Evolutionary conservation across 768 basidiomycete genomes (phyloP).

Genomic region (Neoboletus magnificus): DNA sequence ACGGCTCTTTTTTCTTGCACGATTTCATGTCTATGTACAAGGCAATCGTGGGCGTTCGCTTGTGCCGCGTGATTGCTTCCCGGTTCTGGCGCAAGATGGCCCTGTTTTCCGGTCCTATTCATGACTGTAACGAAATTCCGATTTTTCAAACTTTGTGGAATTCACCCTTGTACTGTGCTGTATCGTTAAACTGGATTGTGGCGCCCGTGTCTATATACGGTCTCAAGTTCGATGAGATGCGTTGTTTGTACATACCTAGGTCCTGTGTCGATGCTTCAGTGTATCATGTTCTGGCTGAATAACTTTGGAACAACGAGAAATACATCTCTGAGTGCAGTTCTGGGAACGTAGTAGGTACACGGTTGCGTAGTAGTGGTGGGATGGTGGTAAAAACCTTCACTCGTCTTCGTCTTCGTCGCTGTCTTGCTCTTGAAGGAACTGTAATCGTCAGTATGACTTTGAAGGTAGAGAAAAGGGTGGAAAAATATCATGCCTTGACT

Average conservation of each 20-base stretch:
- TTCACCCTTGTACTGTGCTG: not conserved
- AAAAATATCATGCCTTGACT: slow-evolving; percentile 63
- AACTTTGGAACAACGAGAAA: slow-evolving; percentile 1
- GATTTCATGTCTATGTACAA: slow-evolving; percentile 17
- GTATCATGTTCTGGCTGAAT: not conserved
- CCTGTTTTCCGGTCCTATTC: not conserved
- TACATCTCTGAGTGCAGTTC: slow-evolving; percentile 15
- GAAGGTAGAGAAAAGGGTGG: not conserved
- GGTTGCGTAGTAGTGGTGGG: not conserved
- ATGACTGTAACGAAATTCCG: slow-evolving; percentile 1
- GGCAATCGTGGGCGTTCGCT: slow-evolving; percentile 12
- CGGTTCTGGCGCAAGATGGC: not conserved
- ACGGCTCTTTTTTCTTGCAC: slow-evolving; percentile 18
- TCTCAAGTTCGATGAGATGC: not conserved
- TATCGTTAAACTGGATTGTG: slow-evolving; percentile 1
- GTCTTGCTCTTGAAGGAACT: slow-evolving; percentile 89
- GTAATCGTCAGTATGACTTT: slow-evolving; percentile 39
- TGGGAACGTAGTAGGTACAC: slow-evolving; percentile 17
- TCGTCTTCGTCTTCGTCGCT: slow-evolving; percentile 59
- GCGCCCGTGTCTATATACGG: not conserved
- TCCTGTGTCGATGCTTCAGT: not conserved
- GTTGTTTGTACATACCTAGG: slow-evolving; percentile 3
- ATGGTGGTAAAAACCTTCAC: slow-evolving; percentile 9
- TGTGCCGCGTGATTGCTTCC: slow-evolving; percentile 18
- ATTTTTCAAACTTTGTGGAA: not conserved